These are phyloP conservation scores for Tolypocladium nubicola DNA, from an alignment of 2,329 filamentous ascomycete genomes.

Conservation along the genomic window DNA sequence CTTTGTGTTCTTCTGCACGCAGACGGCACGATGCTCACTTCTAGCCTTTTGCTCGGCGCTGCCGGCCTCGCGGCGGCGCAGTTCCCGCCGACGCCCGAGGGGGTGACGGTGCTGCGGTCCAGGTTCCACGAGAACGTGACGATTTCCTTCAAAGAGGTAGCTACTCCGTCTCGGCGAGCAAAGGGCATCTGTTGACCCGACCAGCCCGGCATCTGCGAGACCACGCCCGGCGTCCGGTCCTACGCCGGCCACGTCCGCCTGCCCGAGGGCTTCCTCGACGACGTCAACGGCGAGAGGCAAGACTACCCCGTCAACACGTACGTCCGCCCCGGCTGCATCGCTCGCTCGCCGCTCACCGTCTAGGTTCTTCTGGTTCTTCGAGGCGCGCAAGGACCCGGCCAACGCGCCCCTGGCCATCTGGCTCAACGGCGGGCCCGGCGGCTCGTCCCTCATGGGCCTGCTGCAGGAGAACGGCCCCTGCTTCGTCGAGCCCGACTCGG, in stretches of 20 bases:
- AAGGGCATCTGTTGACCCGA: constrained; percentile 4
- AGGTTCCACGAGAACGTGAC: constrained; percentile 50
- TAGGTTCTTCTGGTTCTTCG: constrained; percentile 40
- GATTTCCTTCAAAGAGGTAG: constrained; percentile 47
- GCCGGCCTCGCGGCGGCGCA: constrained; percentile 14
- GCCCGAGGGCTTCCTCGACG: constrained; percentile 28
- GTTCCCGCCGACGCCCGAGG: constrained; percentile 18
- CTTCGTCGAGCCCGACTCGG: constrained; percentile 34
- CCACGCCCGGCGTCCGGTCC: constrained; percentile 46
- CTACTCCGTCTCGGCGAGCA: too few species aligned
- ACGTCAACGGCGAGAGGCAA: constrained; percentile 31
- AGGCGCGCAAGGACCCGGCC: constrained; percentile 27
- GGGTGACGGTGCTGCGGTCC: constrained; percentile 39
- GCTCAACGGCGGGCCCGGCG: constrained; percentile 55
- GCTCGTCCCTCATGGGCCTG: constrained; percentile 52
- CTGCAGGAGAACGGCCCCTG: constrained; percentile 49
- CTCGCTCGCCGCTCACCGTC: neutral
- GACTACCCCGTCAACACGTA: constrained; percentile 37
- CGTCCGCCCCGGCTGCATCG: neutral
- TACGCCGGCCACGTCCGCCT: constrained; percentile 55
- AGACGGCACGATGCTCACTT: constrained; percentile 1
- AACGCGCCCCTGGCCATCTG: constrained; percentile 44
- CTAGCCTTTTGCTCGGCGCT: constrained; percentile 8
- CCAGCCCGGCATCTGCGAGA: constrained; percentile 48
- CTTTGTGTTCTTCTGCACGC: neutral